These are phyloP conservation scores for Beauveria sp. DNA, from an alignment of 2,329 filamentous ascomycete genomes.

Conservation along the genomic window DNA sequence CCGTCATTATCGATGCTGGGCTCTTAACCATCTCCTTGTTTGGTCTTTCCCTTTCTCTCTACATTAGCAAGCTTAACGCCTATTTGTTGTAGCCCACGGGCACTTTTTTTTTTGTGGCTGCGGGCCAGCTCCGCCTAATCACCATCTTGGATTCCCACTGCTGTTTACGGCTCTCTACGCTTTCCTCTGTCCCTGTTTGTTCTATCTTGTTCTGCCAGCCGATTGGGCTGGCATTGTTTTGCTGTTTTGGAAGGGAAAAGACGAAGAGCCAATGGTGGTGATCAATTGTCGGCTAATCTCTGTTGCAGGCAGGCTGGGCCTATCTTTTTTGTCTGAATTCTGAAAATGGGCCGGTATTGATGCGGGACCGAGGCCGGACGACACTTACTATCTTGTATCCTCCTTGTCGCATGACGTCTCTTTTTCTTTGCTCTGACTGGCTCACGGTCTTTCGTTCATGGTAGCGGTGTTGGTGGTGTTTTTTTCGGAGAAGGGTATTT, in stretches of 20 bases:
- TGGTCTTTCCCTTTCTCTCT: constrained; percentile 7
- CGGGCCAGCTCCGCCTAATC: constrained; percentile 9
- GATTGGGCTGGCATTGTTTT: neutral
- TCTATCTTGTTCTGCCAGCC: constrained; percentile 3
- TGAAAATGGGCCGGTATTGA: neutral
- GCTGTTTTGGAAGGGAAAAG: neutral
- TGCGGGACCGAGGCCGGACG: neutral
- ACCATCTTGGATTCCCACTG: constrained; percentile 9
- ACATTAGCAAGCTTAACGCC: constrained; percentile 1
- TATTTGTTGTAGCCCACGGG: neutral
- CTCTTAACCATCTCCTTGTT: neutral
- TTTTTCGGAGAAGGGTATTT: constrained; percentile 3
- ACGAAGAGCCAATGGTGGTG: neutral
- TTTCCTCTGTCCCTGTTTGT: neutral
- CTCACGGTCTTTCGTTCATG: constrained; percentile 5
- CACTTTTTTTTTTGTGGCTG: neutral
- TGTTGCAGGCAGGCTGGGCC: neutral
- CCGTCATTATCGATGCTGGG: constrained; percentile 8
- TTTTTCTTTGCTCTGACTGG: neutral
- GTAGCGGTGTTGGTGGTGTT: constrained; percentile 11
- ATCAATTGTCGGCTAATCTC: neutral
- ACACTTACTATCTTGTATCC: constrained; percentile 9
- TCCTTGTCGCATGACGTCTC: neutral
- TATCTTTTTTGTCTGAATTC: neutral
- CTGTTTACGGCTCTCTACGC: constrained; percentile 4